Evolutionary conservation across 345 rosid species (phyloP).

Genomic region (Euphorbia tirucalli): DNA sequence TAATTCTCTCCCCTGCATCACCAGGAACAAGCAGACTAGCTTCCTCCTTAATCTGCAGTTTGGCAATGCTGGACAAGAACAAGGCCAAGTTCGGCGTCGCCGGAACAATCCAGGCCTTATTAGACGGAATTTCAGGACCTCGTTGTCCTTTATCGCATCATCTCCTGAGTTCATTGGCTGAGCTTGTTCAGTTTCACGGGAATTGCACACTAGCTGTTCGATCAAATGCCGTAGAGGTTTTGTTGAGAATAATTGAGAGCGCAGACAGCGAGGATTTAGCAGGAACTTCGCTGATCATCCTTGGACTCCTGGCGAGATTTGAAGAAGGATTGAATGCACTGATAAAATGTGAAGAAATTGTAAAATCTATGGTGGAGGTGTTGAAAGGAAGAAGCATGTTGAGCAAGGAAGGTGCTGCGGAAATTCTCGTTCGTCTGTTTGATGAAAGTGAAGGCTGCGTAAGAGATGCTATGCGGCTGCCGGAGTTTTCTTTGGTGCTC

Average conservation of each 20-base stretch:
- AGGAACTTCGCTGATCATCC: slow-evolving; percentile 40
- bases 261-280: slow-evolving; percentile 32
- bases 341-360: slow-evolving; percentile 34
- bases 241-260: slow-evolving; percentile 33
- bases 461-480: slow-evolving; percentile 41
- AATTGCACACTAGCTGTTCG: slow-evolving; percentile 60
- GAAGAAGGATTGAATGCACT: slow-evolving; percentile 47
- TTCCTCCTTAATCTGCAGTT: slow-evolving; percentile 54
- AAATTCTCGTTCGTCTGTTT: slow-evolving; percentile 44
- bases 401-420: slow-evolving; percentile 66
- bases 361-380: slow-evolving; percentile 43
- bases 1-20: slow-evolving; percentile 33
- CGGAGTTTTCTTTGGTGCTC: slow-evolving; percentile 35
- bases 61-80: slow-evolving; percentile 65
- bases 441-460: slow-evolving; percentile 54
- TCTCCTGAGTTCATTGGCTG: slow-evolving; percentile 49
- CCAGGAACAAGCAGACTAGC: slow-evolving; percentile 35
- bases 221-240: slow-evolving; percentile 35
- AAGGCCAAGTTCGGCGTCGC: slow-evolving; percentile 68
- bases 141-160: slow-evolving; percentile 34
- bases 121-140: slow-evolving; percentile 30
- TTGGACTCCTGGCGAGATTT: slow-evolving; percentile 47
- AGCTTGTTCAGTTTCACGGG: slow-evolving; percentile 63
- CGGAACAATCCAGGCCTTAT: slow-evolving; percentile 42
- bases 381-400: slow-evolving; percentile 48